Evolutionary conservation across 2,329 filamentous ascomycete genomes (phyloP), one percentile per base, ranked within the genome.

Genomic region (Aspergillus novofumigatus): DNA sequence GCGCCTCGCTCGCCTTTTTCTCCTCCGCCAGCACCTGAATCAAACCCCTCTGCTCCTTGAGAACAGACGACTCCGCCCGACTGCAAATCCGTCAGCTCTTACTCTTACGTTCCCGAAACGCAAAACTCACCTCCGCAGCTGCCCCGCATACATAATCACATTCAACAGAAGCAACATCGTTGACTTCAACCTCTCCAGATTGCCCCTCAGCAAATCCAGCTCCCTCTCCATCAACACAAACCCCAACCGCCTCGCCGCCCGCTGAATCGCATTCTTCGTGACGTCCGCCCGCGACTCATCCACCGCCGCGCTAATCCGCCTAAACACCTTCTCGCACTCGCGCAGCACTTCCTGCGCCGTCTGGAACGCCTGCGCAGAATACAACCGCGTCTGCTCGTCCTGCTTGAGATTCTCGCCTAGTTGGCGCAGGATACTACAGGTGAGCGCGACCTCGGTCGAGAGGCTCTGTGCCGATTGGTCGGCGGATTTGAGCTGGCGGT

Each of bases 151-250:
- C 32, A 66, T 69, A 38, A 73, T 63, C 1, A 72, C 68, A 58
- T 71, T 65, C 14, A 72, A 49, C 64, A 72, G 63, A 14, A 72
- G 49, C 28, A 66, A 29, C 54, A 72, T 58, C 10, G 66, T 72
- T 7, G 58, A 62, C 47, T 72, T 73, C 25, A 72, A 45, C n/a
- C 65, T 60, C n/a, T 72, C 71, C 49, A 72, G 56, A 53, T 72
- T 71, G 11, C 60, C 54, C 8, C 59, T 53, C 17, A 72, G 55
- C 3, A 67, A 11, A n/a, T 67, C 59, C 49, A 73, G 52, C 21
- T 69, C 59, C 3, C 56, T 54, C 53, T 68, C 59, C 17, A 65
- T 53, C 32, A 68, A 54, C 2, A 63, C 62, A 57, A 63, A 64
- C 32, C 62, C 58, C 11, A 70, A 20, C 38, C 55, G 67, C 59